Conservation (phyloP, 306 rosid species). For the Fagus crenata region DNA sequence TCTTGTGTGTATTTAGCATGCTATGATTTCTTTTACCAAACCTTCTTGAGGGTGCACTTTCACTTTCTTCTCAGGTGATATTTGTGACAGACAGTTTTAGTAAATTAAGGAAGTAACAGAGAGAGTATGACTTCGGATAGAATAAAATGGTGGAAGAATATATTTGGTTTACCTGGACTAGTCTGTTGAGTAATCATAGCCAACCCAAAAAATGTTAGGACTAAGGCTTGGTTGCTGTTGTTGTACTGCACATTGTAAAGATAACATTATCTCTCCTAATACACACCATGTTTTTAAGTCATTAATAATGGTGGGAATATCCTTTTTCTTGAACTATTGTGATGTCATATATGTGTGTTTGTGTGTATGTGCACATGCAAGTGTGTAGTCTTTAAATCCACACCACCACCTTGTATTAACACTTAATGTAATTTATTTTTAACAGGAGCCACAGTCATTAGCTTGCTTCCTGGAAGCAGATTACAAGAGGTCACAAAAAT, state of each 20-base stretch:
- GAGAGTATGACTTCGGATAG: no score
- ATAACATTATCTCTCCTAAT: neutral
- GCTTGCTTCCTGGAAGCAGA: slow-evolving; percentile 99
- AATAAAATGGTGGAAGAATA: no score
- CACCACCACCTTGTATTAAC: slow-evolving; percentile 11
- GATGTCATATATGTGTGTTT: neutral
- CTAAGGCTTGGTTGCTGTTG: no score
- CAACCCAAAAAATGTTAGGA: no score
- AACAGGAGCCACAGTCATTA: slow-evolving; percentile 70
- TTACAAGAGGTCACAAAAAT: slow-evolving; percentile 82
- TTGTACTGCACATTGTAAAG: neutral
- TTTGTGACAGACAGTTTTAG: neutral
- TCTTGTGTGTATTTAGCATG: neutral
- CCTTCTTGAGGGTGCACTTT: neutral
- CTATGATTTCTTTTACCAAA: neutral
- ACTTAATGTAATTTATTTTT: slow-evolving; percentile 33
- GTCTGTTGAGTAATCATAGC: no score
- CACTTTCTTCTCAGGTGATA: neutral
- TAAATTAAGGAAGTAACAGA: neutral
- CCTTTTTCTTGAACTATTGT: neutral
- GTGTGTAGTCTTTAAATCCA: neutral
- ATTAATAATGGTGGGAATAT: neutral
- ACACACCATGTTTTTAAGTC: neutral
- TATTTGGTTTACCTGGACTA: no score
- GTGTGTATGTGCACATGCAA: neutral